These are phyloP conservation scores for Tritrichomonas foetus DNA, from an alignment of 208 protist genomes.

Conservation along the genomic window DNA sequence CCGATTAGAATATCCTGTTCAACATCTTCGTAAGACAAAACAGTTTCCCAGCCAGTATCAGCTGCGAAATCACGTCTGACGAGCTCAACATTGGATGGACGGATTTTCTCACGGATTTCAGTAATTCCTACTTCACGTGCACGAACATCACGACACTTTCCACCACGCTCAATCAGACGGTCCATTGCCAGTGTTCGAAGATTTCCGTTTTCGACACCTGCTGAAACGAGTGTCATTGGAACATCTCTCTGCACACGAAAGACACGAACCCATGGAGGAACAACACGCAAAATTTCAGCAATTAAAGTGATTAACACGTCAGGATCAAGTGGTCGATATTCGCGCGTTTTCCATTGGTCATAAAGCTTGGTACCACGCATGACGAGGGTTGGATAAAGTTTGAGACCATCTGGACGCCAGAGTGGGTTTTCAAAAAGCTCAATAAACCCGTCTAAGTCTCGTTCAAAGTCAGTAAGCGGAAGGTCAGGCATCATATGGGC, in stretches of 20 bases:
- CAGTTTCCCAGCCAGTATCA: conserved; percentile 78
- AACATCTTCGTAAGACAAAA: conserved; percentile 77
- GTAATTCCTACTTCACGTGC: conserved; percentile 68
- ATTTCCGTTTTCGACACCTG: conserved; percentile 90
- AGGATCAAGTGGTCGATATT: conserved; percentile 52
- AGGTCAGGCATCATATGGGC: conserved; percentile 99
- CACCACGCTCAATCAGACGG: conserved; percentile 74
- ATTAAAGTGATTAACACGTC: conserved; percentile 75
- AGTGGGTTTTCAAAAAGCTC: conserved; percentile 84
- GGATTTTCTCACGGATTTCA: conserved; percentile 21
- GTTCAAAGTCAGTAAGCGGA: conserved; percentile 74
- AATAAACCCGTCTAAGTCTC: conserved; percentile 53
- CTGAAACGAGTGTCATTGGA: conserved; percentile 88
- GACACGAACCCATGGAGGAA: conserved; percentile 95
- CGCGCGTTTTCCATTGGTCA: conserved; percentile 78
- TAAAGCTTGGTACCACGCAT: conserved; percentile 91
- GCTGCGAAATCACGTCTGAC: conserved; percentile 72
- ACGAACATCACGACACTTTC: conserved; percentile 79
- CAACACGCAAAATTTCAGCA: conserved; percentile 77
- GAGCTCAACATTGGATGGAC: conserved; percentile 73
- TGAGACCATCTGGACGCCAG: conserved; percentile 90
- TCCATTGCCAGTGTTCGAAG: conserved; percentile 82
- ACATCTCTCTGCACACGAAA: conserved; percentile 94
- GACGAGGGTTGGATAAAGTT: conserved; percentile 98
- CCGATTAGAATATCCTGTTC: conserved; percentile 76